phyloP scores from a whole-genome alignment of 129 eudicot species.

The Chrysanthemum seticuspe region DNA sequence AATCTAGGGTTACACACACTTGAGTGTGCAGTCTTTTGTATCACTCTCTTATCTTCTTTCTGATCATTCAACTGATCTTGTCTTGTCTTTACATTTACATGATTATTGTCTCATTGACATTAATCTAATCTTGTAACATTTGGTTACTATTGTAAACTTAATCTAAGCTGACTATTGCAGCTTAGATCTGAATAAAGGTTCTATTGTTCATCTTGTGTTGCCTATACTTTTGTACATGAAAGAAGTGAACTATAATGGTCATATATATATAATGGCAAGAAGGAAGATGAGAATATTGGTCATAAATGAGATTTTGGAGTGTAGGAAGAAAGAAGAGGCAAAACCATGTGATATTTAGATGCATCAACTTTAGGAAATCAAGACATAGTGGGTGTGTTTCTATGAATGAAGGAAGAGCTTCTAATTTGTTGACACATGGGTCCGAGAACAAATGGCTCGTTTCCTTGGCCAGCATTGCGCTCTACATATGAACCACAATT shows the following conservation, averaged over 20 bases:
- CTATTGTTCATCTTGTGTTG: too few relatives aligned
- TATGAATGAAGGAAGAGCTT: conserved; percentile 14
- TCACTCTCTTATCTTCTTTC: too few relatives aligned
- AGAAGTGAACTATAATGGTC: neutral
- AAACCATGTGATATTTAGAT: conserved; percentile 19
- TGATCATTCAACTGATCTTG: too few relatives aligned
- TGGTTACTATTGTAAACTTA: too few relatives aligned
- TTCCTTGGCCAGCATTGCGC: neutral
- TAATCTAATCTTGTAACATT: too few relatives aligned
- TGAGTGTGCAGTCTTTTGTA: too few relatives aligned
- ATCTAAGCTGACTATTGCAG: too few relatives aligned
- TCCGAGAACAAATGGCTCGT: conserved; percentile 24
- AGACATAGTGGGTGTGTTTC: conserved; percentile 20
- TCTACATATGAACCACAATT: conserved; percentile 2
- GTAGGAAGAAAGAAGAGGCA: conserved; percentile 18
- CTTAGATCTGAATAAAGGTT: too few relatives aligned
- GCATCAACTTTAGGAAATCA: neutral
- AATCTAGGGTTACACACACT: too few relatives aligned
- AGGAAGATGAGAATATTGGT: neutral
- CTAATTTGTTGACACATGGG: conserved; percentile 20
- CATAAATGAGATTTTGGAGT: conserved; percentile 18
- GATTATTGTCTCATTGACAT: too few relatives aligned
- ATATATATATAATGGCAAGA: conserved; percentile 6
- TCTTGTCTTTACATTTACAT: too few relatives aligned
- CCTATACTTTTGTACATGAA: too few relatives aligned